Conservation (phyloP, 257 asterid genomes). For the Nicotiana paniculata region DNA sequence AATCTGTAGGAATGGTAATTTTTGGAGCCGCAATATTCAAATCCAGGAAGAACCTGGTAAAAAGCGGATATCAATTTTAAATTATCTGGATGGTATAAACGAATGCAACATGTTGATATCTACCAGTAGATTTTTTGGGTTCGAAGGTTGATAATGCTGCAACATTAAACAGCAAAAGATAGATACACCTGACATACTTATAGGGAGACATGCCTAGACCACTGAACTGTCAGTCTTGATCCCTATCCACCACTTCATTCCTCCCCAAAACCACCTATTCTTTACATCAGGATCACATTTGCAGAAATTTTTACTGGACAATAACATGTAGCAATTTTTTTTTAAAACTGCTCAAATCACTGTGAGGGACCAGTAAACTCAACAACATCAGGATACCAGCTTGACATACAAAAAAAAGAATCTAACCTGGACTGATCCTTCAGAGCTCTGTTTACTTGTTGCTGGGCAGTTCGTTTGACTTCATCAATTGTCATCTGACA, state of each 20-base stretch:
- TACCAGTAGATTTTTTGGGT: background rate
- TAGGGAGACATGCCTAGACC: background rate
- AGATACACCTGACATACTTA: background rate
- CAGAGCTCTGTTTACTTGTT: constrained; percentile 77
- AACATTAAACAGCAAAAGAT: background rate
- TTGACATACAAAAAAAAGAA: background rate
- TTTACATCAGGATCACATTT: background rate
- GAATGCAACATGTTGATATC: background rate
- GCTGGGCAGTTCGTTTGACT: constrained; percentile 89
- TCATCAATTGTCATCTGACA: constrained; percentile 86
- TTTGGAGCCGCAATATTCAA: constrained; percentile 98
- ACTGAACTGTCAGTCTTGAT: background rate
- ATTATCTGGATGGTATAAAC: background rate
- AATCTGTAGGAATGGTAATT: constrained; percentile 85
- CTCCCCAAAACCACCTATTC: background rate
- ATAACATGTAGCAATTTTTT: background rate
- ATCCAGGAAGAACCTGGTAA: constrained; percentile 80
- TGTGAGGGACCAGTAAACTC: background rate
- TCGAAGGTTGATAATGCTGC: background rate
- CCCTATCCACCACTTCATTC: background rate
- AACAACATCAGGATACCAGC: background rate
- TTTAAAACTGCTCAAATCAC: background rate
- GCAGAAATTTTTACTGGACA: background rate
- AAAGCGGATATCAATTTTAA: constrained; percentile 13
- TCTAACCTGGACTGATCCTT: constrained; percentile 78